Conservation (phyloP, 1,284 basidiomycete species). For the Boletellus deceptivus region DNA sequence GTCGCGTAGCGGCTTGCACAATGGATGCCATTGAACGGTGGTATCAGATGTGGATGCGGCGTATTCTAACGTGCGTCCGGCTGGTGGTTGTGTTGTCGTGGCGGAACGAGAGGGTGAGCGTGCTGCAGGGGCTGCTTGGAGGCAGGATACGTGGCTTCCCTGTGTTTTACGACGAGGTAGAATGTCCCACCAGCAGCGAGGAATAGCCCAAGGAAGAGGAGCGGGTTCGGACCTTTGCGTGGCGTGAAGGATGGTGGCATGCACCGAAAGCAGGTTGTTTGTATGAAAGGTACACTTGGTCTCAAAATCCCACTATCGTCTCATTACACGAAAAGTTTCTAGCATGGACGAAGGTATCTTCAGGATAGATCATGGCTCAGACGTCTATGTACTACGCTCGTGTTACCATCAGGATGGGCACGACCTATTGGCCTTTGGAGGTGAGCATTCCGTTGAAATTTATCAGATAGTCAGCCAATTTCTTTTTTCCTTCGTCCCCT, state of each 20-base stretch:
- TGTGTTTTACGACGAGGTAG: conserved; percentile 50
- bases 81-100: conserved; percentile 39
- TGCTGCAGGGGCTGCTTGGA: conserved; percentile 60
- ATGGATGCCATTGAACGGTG: conserved; percentile 18
- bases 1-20: conserved; percentile 16
- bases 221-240: conserved; percentile 57
- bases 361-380: conserved; percentile 53
- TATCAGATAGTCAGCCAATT: conserved; percentile 53
- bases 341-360: conserved; percentile 46
- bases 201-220: conserved; percentile 55
- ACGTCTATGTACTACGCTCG: conserved; percentile 59
- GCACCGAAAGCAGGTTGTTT: background rate
- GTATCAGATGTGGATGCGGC: background rate
- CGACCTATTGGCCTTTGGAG: conserved; percentile 69
- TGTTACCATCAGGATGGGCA: conserved; percentile 60
- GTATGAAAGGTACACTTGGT: too few relatives aligned
- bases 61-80: conserved; percentile 14
- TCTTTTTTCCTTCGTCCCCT: conserved; percentile 1
- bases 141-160: conserved; percentile 58
- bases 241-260: conserved; percentile 14
- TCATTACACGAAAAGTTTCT: background rate
- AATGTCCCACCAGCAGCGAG: conserved; percentile 57
- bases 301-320: background rate
- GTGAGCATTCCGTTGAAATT: conserved; percentile 68
- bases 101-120: conserved; percentile 65